Percentiles rank a stretch among this genome's conserved stretches.
phyloP scores from a whole-genome alignment of 2,329 filamentous ascomycete species.

The Coniella lustricola region DNA sequence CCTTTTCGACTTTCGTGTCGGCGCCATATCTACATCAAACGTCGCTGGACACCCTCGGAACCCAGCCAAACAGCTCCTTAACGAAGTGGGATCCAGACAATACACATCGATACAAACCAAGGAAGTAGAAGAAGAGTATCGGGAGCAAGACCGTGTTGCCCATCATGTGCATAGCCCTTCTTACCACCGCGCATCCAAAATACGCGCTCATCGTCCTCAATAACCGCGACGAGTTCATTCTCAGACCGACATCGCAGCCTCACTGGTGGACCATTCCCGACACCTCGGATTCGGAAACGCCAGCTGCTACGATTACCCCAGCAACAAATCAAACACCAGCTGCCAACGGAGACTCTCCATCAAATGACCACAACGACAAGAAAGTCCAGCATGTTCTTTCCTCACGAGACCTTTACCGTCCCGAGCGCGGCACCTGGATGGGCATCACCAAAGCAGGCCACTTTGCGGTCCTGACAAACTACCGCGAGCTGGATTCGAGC shows the following conservation, averaged over 20 bases:
- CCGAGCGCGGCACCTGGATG: constrained; percentile 59
- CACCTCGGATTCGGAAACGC: constrained; percentile 12
- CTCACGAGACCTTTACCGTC: constrained; percentile 53
- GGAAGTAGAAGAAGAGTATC: too few relatives aligned
- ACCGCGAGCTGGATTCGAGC: constrained; percentile 46
- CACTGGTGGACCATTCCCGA: constrained; percentile 52
- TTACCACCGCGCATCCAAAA: constrained; percentile 67
- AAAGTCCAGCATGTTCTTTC: constrained; percentile 43
- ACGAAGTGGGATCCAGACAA: too few relatives aligned
- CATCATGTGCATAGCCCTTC: constrained; percentile 68
- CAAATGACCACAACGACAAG: neutral
- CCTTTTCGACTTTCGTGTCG: too few relatives aligned
- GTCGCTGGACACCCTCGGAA: too few relatives aligned
- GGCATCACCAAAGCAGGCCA: constrained; percentile 54
- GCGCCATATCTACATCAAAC: too few relatives aligned
- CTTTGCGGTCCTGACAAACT: constrained; percentile 61
- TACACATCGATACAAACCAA: too few relatives aligned
- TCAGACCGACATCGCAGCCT: constrained; percentile 55
- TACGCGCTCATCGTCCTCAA: constrained; percentile 70
- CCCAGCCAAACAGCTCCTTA: too few relatives aligned
- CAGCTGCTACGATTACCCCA: constrained; percentile 10
- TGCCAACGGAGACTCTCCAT: neutral
- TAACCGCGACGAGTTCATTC: constrained; percentile 70
- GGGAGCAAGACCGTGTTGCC: neutral
- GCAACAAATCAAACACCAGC: too few relatives aligned